Evolutionary conservation across 2,329 filamentous ascomycete species (phyloP).

Genomic region (Phyllosticta paracitricarpa): DNA sequence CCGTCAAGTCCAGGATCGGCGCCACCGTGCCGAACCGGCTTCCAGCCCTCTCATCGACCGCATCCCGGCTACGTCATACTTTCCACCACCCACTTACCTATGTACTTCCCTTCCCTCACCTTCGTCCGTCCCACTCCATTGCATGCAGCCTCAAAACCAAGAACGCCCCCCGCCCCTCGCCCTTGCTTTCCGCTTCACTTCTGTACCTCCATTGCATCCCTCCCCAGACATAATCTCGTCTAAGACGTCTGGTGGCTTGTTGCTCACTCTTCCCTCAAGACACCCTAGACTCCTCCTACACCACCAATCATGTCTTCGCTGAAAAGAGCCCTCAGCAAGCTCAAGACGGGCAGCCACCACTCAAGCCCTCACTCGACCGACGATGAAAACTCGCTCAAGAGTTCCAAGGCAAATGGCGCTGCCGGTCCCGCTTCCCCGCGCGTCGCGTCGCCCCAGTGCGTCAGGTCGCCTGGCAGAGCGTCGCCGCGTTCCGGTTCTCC

Average conservation of each 20-base stretch:
- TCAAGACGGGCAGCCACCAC: slow-evolving; percentile 27
- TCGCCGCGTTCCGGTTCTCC: slow-evolving; percentile 9
- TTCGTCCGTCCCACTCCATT: not conserved
- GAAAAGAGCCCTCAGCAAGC: slow-evolving; percentile 36
- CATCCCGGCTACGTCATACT: not conserved
- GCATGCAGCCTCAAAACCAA: slow-evolving; percentile 1
- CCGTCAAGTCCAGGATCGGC: not conserved
- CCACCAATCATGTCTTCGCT: slow-evolving; percentile 26
- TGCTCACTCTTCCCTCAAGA: not conserved
- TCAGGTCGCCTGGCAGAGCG: slow-evolving; percentile 15
- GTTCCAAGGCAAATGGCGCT: slow-evolving; percentile 21
- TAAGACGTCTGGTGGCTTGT: slow-evolving; percentile 8
- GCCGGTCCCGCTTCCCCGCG: not conserved
- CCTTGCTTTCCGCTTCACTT: not conserved
- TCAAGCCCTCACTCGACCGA: slow-evolving; percentile 23
- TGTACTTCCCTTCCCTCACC: too few relatives aligned
- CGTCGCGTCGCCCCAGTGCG: slow-evolving; percentile 15
- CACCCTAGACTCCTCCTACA: not conserved
- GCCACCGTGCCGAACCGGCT: slow-evolving; percentile 1
- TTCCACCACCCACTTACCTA: not conserved
- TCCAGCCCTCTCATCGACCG: slow-evolving; percentile 1
- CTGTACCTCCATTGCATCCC: not conserved
- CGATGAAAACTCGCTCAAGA: slow-evolving; percentile 24
- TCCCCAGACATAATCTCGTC: slow-evolving; percentile 9
- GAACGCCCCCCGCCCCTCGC: not conserved